Conservation (phyloP, 768 basidiomycete genomes). For the Dioszegia aurantiaca region DNA sequence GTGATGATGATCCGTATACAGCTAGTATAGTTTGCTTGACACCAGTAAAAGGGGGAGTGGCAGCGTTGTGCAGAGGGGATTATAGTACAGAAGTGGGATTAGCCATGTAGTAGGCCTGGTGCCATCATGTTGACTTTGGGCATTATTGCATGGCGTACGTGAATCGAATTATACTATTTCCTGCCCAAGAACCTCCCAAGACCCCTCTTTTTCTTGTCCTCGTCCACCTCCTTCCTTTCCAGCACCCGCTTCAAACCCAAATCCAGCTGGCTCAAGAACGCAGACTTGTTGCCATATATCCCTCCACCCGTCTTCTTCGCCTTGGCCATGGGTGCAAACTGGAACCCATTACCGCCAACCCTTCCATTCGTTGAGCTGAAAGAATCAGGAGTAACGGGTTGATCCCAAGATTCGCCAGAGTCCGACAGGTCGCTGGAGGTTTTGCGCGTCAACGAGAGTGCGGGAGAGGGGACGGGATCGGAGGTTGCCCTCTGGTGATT, state of each 20-base stretch:
- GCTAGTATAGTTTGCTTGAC: conserved; percentile 40
- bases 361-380: not conserved
- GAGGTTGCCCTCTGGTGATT: not conserved
- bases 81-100: conserved; percentile 17
- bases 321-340: not conserved
- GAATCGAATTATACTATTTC: not conserved
- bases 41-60: conserved; percentile 23
- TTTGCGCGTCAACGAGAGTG: not conserved
- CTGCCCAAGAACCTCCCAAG: conserved; percentile 9
- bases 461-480: conserved; percentile 1
- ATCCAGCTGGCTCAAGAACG: conserved; percentile 12
- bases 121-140: not conserved
- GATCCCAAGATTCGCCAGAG: conserved; percentile 11
- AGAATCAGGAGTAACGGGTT: conserved; percentile 8
- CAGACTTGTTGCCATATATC: conserved; percentile 11
- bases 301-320: conserved; percentile 3
- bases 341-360: conserved; percentile 9
- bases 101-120: conserved; percentile 17
- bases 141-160: no score
- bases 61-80: conserved; percentile 10
- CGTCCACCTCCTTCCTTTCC: conserved; percentile 7
- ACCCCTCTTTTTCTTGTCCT: conserved; percentile 11
- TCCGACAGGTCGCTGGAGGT: not conserved
- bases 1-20: conserved; percentile 43
- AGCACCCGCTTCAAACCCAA: conserved; percentile 7